Base-by-base conservation (phyloP, 2,329 filamentous ascomycete genomes). In the Pyrenophora seminiperda region DNA sequence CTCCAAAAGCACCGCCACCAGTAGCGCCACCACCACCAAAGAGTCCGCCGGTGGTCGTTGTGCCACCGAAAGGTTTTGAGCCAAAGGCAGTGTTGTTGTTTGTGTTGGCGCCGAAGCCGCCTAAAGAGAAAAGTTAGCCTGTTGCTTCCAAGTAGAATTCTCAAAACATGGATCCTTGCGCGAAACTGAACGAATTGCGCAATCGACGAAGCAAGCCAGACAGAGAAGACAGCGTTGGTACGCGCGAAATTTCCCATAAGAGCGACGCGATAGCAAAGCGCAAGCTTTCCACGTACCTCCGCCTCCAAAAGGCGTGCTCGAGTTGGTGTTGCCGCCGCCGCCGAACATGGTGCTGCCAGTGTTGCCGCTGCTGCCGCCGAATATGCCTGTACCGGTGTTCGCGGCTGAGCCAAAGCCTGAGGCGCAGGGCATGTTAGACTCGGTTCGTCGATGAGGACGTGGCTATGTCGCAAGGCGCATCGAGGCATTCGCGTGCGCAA, bases 321-420 rank as follows among this genome's bases (percentile, higher is more conserved):
- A 66, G 56, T 51, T 70, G 58, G 62, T 65, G 59, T 57, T 60
- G 59, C 61, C 56, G 19, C 18, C 41, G 58, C 62, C 43, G 41
- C 71, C 70, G 42, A 72, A 72, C 49, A 67, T 54, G 55, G 59
- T 60, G 58, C 65, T 59, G 36, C 68, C 65, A 33, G 62, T 66
- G 47, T 56, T 64, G 53, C 30, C 20, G 18, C 60, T 66, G 53
- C 59, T 68, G 51, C 71, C 73, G 41, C 41, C 47, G 43, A 74
- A 74, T 55, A 69, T 61, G 58, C 64, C 67, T 34, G 63, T 56
- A 47, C 65, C 65, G 43, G 66, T 66, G 51, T 67, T 72, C 39
- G 59, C 46, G 46, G 60, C 67, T 53, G 70, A 70, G 56, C 72
- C 70, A 60, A 75, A 75, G 67, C 72, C 73, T 75, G 70, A 68